A percentile compares a stretch with the other conserved stretches of the same genome.
Conservation (phyloP, 139 green algal genomes). For the Mesostigma viride region DNA sequence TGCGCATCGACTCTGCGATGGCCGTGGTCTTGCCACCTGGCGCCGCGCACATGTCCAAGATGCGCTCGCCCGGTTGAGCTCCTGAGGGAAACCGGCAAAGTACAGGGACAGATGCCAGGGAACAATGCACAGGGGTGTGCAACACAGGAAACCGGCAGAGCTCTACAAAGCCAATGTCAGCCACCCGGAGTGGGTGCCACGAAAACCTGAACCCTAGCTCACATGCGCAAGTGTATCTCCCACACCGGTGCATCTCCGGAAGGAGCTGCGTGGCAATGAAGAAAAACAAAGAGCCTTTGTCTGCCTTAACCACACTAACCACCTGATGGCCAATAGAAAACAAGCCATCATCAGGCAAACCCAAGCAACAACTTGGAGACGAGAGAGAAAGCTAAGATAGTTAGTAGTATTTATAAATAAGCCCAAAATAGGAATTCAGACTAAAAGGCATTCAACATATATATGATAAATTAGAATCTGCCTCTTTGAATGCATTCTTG, state of each 20-base stretch:
- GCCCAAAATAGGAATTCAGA: too few species aligned
- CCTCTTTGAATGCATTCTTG: too few species aligned
- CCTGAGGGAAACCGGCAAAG: not conserved
- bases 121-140: not conserved
- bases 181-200: not conserved
- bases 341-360: too few species aligned
- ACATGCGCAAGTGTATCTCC: not conserved
- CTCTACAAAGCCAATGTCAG: not conserved
- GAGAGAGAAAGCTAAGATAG: too few species aligned
- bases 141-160: not conserved
- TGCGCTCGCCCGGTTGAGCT: constrained; percentile 29
- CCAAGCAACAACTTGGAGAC: too few species aligned
- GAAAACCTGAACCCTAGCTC: not conserved
- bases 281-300: too few species aligned
- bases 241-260: not conserved
- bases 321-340: too few species aligned
- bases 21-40: constrained; percentile 82
- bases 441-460: too few species aligned
- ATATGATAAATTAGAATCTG: too few species aligned
- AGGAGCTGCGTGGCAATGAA: too few species aligned
- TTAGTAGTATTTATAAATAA: too few species aligned
- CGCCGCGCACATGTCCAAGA: constrained; percentile 89
- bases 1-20: constrained; percentile 68
- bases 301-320: too few species aligned
- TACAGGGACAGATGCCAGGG: not conserved